phyloP scores from a whole-genome alignment of 805 yeast genomes.

The Saturnispora ahearnii region DNA sequence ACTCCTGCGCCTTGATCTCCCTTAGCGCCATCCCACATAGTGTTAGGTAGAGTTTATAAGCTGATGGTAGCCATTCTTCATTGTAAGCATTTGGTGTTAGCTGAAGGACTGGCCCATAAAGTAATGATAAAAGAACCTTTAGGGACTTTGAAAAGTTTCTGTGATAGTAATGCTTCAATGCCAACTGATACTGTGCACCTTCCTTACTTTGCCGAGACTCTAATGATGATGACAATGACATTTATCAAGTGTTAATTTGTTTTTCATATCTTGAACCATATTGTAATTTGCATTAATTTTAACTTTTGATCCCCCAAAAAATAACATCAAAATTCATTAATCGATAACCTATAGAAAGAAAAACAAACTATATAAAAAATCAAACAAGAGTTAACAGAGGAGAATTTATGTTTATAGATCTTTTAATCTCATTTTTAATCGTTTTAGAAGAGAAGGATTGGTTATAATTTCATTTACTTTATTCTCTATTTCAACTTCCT shows the following conservation, averaged over 20 bases:
- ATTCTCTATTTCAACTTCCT: not conserved
- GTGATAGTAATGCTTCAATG: conserved; percentile 2
- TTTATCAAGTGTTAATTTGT: not conserved
- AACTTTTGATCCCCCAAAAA: not conserved
- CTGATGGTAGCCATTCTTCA: not conserved
- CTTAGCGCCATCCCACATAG: not conserved
- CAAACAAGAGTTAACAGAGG: not conserved
- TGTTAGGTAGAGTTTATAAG: not conserved
- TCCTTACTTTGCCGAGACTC: not conserved
- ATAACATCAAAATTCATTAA: not conserved
- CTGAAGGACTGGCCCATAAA: not conserved
- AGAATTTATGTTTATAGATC: not conserved
- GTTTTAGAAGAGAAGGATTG: not conserved
- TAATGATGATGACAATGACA: conserved; percentile 4
- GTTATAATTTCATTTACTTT: not conserved
- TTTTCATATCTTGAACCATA: no score
- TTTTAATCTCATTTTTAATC: not conserved
- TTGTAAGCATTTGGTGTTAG: not conserved
- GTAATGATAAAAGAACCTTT: not conserved
- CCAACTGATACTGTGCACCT: conserved; percentile 1
- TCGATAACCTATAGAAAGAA: not conserved
- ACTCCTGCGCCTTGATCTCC: not conserved
- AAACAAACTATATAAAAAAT: not conserved
- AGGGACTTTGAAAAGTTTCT: conserved; percentile 2
- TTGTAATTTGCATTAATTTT: not conserved